Conservation (phyloP, 2,329 filamentous ascomycete genomes). For the Penicillium oxalicum region DNA sequence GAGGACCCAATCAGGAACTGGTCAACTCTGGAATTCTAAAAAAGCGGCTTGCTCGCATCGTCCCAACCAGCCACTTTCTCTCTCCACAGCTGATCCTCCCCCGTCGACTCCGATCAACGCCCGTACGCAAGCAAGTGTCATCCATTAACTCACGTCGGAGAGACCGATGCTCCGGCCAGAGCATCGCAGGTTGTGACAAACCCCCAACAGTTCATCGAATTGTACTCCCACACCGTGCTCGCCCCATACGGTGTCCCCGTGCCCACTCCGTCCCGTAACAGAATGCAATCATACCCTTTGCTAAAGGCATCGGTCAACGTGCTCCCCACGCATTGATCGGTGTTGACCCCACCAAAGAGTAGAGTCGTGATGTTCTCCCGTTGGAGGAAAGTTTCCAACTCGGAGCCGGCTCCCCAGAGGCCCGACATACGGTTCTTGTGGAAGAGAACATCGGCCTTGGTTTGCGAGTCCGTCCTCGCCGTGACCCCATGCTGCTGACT, state of each 20-base stretch:
- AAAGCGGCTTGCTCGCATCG: no score
- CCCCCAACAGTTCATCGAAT: constrained; percentile 3
- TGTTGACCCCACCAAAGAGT: constrained; percentile 56
- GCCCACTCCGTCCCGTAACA: constrained; percentile 51
- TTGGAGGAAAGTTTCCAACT: constrained; percentile 41
- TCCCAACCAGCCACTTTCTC: no score
- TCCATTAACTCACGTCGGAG: no score
- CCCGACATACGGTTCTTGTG: constrained; percentile 56
- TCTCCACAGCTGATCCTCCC: no score
- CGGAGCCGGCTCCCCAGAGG: constrained; percentile 46
- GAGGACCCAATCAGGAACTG: no score
- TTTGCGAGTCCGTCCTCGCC: background rate
- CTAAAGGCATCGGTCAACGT: constrained; percentile 53
- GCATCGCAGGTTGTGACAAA: constrained; percentile 2
- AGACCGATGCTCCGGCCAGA: background rate
- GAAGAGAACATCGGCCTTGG: constrained; percentile 45
- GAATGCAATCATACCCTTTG: constrained; percentile 51
- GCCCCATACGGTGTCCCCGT: constrained; percentile 44
- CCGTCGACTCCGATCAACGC: no score
- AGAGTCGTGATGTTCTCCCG: constrained; percentile 43
- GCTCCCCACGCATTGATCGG: constrained; percentile 56
- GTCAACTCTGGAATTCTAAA: no score
- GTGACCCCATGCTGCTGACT: no score
- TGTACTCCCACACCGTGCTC: constrained; percentile 22
- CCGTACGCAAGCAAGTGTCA: no score